Evolutionary conservation across 495 filamentous ascomycete species (phyloP), one percentile per base, ranked within the genome.

Genomic region (Aspergillus leporis): DNA sequence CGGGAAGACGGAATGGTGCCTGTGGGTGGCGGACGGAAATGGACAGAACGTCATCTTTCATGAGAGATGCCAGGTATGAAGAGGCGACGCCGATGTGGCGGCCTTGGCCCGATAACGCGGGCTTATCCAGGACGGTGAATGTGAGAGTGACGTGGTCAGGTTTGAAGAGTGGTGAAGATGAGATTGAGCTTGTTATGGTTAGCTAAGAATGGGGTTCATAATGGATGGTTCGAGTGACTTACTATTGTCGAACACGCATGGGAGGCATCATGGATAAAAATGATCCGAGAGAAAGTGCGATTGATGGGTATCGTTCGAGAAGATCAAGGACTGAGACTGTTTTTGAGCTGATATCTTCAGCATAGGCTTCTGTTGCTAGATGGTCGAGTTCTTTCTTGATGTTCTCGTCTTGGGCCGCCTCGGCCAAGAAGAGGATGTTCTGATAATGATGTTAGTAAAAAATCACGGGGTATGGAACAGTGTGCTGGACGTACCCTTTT

Each of bases 231-330:
- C 6, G 25, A 28, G 25, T n/a, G 25, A 6, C 25, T 28, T 28
- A 28, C 25, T 90, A 91, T 68, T 87, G 84, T 16, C 88, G 80
- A 13, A 84, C 75, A 18, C 84, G 81, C 78, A 91, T 84, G 2
- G 86, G 84, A 5, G 54, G 59, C 0, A 61, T 48, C 53, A 57
- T 46, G 8, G 22, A 76, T 5, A 78, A 49, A 18, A 87, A 65
- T 36, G 70, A 84, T 40, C 88, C 87, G 46, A 91, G 70, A 0
- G 86, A 83, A 5, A 87, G 66, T 55, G 74, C 75, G 46, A 87
- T 80, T 56, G 81, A 72, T 52, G 53, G 53, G 21, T 52, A 31
- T 7, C n/a, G 30, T 13, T 56, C 53, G 25, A 61, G 48, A 7
- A 61, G 38, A 43, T 61, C 59, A 6, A 61, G 47, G 36, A 53